Evolutionary conservation across 805 yeast genomes (phyloP).

Genomic region (Priceomyces carsonii): DNA sequence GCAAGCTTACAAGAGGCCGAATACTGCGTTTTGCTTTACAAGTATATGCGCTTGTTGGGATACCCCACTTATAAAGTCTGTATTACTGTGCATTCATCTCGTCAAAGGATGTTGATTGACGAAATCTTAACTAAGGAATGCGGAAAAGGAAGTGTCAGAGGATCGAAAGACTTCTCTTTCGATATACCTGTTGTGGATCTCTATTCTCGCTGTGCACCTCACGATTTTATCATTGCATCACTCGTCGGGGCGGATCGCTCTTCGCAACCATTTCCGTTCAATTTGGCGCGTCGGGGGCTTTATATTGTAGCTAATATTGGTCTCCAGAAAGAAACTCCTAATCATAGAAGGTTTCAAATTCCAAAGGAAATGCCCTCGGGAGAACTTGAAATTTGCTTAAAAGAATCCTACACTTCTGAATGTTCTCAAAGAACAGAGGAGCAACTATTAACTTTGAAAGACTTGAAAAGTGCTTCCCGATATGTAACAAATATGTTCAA

Average conservation of each 20-base stretch:
- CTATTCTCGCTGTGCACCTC: neutral
- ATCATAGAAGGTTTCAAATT: neutral
- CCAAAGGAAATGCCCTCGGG: slow-evolving; percentile 5
- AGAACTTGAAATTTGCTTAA: slow-evolving; percentile 1
- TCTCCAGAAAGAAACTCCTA: neutral
- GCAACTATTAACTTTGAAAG: neutral
- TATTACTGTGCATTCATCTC: slow-evolving; percentile 40
- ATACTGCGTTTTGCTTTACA: slow-evolving; percentile 39
- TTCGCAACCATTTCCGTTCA: neutral
- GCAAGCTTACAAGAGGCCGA: slow-evolving; percentile 18
- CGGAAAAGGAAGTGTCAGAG: neutral
- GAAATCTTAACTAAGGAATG: slow-evolving; percentile 27
- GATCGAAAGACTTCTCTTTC: no score
- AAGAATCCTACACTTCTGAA: neutral
- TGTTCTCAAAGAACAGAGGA: neutral
- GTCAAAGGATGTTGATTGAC: slow-evolving; percentile 42
- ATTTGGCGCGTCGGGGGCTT: slow-evolving; percentile 1
- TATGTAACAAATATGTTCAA: no score
- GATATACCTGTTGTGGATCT: slow-evolving; percentile 1
- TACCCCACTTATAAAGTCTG: slow-evolving; percentile 39
- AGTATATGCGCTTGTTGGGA: slow-evolving; percentile 47
- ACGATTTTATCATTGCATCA: slow-evolving; percentile 1
- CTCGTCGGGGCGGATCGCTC: neutral
- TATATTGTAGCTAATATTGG: slow-evolving; percentile 1
- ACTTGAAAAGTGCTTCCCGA: no score